Percentiles rank a stretch among this genome's conserved stretches.
Evolutionary conservation across 441 rosid species (phyloP).

Genomic region (Mallotus japonicus): DNA sequence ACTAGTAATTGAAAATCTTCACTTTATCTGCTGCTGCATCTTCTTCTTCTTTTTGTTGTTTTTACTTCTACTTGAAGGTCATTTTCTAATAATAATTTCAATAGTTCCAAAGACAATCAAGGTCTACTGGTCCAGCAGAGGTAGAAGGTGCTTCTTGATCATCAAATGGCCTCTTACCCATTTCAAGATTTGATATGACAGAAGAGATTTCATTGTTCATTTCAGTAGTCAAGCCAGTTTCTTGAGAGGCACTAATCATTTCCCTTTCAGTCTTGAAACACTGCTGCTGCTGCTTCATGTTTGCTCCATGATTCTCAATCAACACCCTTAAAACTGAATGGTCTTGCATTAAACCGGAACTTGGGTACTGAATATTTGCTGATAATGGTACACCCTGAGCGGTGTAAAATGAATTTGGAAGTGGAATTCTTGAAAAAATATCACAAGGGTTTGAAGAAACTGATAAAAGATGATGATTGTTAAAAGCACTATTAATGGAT

Average conservation of each 20-base stretch:
- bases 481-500: constrained; percentile 18
- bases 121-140: constrained; percentile 48
- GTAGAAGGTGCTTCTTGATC: constrained; percentile 54
- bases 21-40: neutral
- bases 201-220: constrained; percentile 47
- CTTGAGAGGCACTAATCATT: constrained; percentile 46
- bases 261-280: constrained; percentile 47
- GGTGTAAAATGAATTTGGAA: constrained; percentile 37
- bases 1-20: constrained; percentile 16
- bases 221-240: constrained; percentile 42
- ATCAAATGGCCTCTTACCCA: constrained; percentile 40
- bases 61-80: constrained; percentile 6
- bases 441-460: constrained; percentile 24
- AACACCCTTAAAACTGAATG: constrained; percentile 47
- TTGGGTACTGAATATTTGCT: constrained; percentile 33
- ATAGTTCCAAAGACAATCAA: constrained; percentile 61
- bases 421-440: constrained; percentile 33
- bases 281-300: constrained; percentile 25
- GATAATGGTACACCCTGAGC: constrained; percentile 30
- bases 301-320: constrained; percentile 42
- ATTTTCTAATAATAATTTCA: constrained; percentile 27
- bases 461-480: constrained; percentile 32
- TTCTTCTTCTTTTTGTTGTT: neutral
- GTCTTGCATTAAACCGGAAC: constrained; percentile 40
- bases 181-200: constrained; percentile 43